Conservation (phyloP, 495 filamentous ascomycete genomes). For the Lophium mytilinum region DNA sequence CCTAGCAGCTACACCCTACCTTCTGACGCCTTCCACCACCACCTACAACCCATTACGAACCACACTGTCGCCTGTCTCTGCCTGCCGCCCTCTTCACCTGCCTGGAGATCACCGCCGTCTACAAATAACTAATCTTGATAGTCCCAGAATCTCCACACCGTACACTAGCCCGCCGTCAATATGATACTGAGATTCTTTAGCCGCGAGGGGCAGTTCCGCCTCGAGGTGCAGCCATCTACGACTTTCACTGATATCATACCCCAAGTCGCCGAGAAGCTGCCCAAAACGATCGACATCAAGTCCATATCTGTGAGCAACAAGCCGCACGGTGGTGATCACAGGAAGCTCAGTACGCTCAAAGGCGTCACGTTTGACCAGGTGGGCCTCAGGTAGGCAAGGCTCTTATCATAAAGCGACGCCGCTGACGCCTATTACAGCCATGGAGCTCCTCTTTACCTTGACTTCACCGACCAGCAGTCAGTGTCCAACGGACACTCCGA, state of each 20-base stretch:
- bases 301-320: constrained; percentile 75
- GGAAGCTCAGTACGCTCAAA: constrained; percentile 57
- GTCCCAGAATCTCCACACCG: background rate
- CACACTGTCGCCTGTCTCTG: background rate
- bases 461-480: constrained; percentile 53
- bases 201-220: constrained; percentile 62
- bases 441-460: constrained; percentile 82
- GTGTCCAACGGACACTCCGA: constrained; percentile 44
- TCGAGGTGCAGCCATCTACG: constrained; percentile 51
- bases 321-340: constrained; percentile 65
- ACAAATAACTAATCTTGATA: background rate
- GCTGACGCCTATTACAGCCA: constrained; percentile 48
- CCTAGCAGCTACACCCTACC: background rate
- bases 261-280: constrained; percentile 55
- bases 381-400: constrained; percentile 52
- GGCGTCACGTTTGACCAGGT: constrained; percentile 60
- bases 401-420: background rate
- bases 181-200: constrained; percentile 66
- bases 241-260: constrained; percentile 43
- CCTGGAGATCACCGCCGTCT: no score
- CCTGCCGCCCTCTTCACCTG: background rate
- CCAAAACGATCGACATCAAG: constrained; percentile 60
- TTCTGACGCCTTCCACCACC: constrained; percentile 9
- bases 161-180: constrained; percentile 1
- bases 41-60: background rate